Percentiles rank a stretch among this genome's conserved stretches.
Conservation (phyloP, 192 early-diverging fungal genomes). For the Coemansia reversa region DNA sequence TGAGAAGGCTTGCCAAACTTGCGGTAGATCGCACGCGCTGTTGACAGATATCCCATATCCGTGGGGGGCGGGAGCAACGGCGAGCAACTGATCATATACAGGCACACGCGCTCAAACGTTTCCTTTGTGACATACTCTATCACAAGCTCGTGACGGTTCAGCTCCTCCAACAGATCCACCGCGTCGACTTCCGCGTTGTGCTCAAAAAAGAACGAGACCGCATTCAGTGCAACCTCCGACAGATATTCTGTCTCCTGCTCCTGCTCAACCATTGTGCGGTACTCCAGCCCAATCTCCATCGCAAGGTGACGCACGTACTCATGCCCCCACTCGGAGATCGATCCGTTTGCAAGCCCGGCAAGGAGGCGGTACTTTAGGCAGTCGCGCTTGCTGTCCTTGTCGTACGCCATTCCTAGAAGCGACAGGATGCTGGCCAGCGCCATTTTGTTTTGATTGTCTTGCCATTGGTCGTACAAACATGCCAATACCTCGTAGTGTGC, state of each 20-base stretch:
- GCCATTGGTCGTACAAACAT: slow-evolving; percentile 74
- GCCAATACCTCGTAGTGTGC: slow-evolving; percentile 75
- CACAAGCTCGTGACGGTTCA: slow-evolving; percentile 81
- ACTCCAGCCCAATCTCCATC: slow-evolving; percentile 87
- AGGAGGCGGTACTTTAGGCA: slow-evolving; percentile 83
- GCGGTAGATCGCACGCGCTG: slow-evolving; percentile 89
- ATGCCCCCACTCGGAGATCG: slow-evolving; percentile 93
- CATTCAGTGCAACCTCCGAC: slow-evolving; percentile 71
- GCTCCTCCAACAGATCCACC: slow-evolving; percentile 89
- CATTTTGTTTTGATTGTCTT: slow-evolving; percentile 66
- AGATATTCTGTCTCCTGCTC: slow-evolving; percentile 65
- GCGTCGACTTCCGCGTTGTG: slow-evolving; percentile 99
- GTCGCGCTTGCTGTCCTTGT: slow-evolving; percentile 81
- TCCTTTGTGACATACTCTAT: slow-evolving; percentile 87
- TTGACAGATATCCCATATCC: slow-evolving; percentile 77
- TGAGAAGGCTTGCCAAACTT: slow-evolving; percentile 78
- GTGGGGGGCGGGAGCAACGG: slow-evolving; percentile 89
- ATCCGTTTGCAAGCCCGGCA: slow-evolving; percentile 68
- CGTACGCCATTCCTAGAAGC: slow-evolving; percentile 94
- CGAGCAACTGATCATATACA: slow-evolving; percentile 94
- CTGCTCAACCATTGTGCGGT: slow-evolving; percentile 62
- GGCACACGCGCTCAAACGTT: slow-evolving; percentile 90
- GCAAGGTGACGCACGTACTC: slow-evolving; percentile 98
- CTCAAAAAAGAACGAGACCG: slow-evolving; percentile 93
- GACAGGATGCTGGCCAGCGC: slow-evolving; percentile 95